Percentiles rank a stretch among this genome's conserved stretches.
phyloP scores from a whole-genome alignment of 257 asterid species.

The Solanum peruvianum region DNA sequence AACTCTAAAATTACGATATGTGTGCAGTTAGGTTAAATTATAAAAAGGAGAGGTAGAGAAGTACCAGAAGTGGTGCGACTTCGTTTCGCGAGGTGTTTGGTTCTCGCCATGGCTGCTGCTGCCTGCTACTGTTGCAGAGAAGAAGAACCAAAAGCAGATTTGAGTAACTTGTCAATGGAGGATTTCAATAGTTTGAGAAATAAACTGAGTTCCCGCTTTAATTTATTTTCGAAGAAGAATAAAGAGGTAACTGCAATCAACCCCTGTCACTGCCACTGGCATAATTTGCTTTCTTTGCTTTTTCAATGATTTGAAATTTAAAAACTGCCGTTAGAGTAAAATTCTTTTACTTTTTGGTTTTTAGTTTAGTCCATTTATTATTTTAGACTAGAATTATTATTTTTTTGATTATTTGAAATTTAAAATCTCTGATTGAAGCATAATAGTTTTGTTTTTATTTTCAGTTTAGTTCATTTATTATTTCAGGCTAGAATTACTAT shows the following conservation, averaged over 20 bases:
- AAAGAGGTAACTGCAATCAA: not conserved
- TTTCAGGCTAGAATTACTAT: not conserved
- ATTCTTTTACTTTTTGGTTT: not conserved
- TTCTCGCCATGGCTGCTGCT: constrained; percentile 45
- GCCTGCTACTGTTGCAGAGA: not conserved
- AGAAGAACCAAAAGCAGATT: not conserved
- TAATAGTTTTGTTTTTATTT: too few relatives aligned
- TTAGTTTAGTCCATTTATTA: not conserved
- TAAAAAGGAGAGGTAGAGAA: not conserved
- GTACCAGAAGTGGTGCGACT: not conserved
- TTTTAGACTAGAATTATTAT: too few relatives aligned
- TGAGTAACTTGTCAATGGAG: not conserved
- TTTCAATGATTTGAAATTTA: not conserved
- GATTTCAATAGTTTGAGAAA: not conserved
- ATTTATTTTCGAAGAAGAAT: not conserved
- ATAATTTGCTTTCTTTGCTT: not conserved
- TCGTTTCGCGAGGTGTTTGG: constrained; percentile 29
- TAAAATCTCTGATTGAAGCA: too few relatives aligned
- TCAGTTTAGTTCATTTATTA: not conserved
- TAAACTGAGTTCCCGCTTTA: not conserved
- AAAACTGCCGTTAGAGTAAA: not conserved
- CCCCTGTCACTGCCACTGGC: not conserved
- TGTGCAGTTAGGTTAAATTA: not conserved
- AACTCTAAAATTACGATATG: not conserved
- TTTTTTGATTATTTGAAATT: too few relatives aligned